These are phyloP conservation scores for Backusella liffmaniae DNA, from an alignment of 192 early-diverging fungal genomes.

Conservation along the genomic window DNA sequence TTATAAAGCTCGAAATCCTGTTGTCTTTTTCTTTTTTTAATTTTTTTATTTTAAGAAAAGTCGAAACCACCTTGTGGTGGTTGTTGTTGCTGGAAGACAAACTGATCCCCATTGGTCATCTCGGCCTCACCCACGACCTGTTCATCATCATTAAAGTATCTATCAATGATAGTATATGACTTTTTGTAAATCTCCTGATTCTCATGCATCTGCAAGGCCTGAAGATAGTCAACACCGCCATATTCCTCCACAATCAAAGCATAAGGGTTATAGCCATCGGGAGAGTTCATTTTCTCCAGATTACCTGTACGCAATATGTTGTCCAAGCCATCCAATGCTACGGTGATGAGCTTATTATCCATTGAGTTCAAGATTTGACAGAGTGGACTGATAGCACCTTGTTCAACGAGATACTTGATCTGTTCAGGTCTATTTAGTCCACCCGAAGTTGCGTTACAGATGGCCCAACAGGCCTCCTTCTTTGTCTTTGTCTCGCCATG, in stretches of 20 bases:
- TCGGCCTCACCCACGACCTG: constrained; percentile 20
- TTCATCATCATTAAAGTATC: constrained; percentile 46
- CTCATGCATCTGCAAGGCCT: constrained; percentile 37
- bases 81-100: neutral
- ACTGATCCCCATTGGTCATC: neutral
- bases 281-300: constrained; percentile 6
- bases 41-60: neutral
- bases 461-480: constrained; percentile 46
- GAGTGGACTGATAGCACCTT: constrained; percentile 35
- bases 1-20: too few species aligned
- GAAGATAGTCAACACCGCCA: constrained; percentile 41
- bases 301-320: constrained; percentile 39
- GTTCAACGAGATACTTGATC: constrained; percentile 28
- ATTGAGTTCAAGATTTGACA: constrained; percentile 36
- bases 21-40: neutral
- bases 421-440: constrained; percentile 24
- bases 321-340: constrained; percentile 35
- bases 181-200: constrained; percentile 39
- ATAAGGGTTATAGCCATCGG: constrained; percentile 29
- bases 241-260: constrained; percentile 36
- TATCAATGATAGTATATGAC: constrained; percentile 39
- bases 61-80: neutral
- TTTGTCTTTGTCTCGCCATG: constrained; percentile 32
- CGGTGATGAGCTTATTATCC: constrained; percentile 35
- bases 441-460: constrained; percentile 34